A percentile compares a stretch with the other conserved stretches of the same genome.
Evolutionary conservation across 306 rosid genomes (phyloP).

Genomic region (Mimosa pudica): DNA sequence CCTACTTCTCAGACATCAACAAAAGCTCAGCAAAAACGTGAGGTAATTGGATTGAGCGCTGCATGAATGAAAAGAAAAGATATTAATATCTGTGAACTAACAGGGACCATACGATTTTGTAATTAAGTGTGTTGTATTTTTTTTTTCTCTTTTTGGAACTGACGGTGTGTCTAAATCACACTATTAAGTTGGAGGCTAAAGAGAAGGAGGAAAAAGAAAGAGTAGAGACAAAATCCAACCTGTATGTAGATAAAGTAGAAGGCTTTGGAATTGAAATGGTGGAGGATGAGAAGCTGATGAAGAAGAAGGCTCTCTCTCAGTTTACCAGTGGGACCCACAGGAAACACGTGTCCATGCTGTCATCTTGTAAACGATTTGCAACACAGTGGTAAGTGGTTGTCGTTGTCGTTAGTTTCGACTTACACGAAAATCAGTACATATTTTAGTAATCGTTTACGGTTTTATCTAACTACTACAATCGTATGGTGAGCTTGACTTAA

Average conservation of each 20-base stretch:
- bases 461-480: no score
- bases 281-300: background rate
- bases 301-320: background rate
- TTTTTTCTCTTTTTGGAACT: background rate
- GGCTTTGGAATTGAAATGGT: background rate
- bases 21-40: no score
- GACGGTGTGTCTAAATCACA: slow-evolving; percentile 1
- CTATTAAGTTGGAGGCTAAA: background rate
- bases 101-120: background rate
- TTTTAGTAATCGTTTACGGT: no score
- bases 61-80: background rate
- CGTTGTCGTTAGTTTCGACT: no score
- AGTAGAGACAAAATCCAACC: slow-evolving; percentile 1
- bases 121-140: no score
- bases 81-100: no score
- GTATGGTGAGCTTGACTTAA: no score
- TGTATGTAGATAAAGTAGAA: background rate
- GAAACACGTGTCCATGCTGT: background rate
- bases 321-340: slow-evolving; percentile 19
- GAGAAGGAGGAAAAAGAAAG: background rate
- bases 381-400: background rate
- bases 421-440: no score
- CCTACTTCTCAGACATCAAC: background rate
- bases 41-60: background rate
- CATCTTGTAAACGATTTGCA: background rate